Conservation (phyloP, 164 flowering plant species). For the Paratinospora sagittata region DNA sequence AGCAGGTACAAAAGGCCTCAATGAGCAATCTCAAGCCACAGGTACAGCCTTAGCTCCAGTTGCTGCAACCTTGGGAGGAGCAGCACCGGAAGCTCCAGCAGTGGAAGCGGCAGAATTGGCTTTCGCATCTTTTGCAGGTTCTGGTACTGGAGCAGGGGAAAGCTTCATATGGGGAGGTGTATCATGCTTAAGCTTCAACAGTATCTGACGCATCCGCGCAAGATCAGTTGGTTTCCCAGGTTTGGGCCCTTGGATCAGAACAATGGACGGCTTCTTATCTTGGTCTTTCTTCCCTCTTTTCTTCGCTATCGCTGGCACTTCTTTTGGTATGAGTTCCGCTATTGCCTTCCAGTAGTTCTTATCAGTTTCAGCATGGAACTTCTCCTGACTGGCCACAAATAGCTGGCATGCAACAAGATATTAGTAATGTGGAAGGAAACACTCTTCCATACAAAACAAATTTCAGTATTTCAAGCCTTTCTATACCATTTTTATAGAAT, state of each 20-base stretch:
- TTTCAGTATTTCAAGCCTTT: not conserved
- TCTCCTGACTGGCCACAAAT: constrained; percentile 45
- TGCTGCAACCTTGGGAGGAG: constrained; percentile 12
- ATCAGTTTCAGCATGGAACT: constrained; percentile 58
- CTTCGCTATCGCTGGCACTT: constrained; percentile 52
- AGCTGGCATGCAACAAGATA: constrained; percentile 27
- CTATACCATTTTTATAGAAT: not conserved
- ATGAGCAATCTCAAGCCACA: constrained; percentile 12
- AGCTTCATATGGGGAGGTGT: constrained; percentile 63
- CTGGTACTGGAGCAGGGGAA: constrained; percentile 32
- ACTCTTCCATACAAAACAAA: not conserved
- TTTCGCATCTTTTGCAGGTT: constrained; percentile 26
- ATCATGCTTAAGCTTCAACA: constrained; percentile 60
- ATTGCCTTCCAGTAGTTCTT: constrained; percentile 67
- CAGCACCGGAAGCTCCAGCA: constrained; percentile 10
- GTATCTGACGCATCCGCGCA: constrained; percentile 67
- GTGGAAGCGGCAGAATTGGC: constrained; percentile 4
- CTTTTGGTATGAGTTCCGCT: constrained; percentile 55
- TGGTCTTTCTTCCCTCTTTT: constrained; percentile 61
- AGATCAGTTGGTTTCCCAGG: constrained; percentile 87
- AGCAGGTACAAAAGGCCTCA: not conserved
- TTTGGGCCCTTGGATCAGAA: constrained; percentile 69
- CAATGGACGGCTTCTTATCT: constrained; percentile 58
- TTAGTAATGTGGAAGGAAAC: not conserved
- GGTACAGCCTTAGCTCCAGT: constrained; percentile 7